phyloP scores from a whole-genome alignment of 768 basidiomycete genomes.

The Hygrophoropsis aurantiaca region DNA sequence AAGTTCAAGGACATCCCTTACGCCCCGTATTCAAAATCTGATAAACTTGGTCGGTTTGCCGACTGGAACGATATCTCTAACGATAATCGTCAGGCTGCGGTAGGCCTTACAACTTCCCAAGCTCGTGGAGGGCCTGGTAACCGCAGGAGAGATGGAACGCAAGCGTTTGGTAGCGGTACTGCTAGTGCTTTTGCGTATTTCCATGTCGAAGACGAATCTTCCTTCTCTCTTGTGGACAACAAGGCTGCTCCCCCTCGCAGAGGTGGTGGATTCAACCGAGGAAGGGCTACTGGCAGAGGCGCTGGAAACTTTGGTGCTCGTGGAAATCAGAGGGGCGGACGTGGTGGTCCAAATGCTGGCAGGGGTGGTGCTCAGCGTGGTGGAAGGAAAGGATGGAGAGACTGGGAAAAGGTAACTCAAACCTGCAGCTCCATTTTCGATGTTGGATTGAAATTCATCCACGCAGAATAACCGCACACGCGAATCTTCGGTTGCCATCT shows the following conservation, averaged over 20 bases:
- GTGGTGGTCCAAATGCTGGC: constrained; percentile 39
- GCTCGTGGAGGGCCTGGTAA: constrained; percentile 53
- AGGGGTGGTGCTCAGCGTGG: constrained; percentile 41
- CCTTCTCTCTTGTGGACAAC: constrained; percentile 94
- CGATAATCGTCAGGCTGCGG: constrained; percentile 58
- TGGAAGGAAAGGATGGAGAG: constrained; percentile 76
- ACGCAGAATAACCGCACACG: constrained; percentile 75
- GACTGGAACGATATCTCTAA: constrained; percentile 89
- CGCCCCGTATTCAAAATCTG: constrained; percentile 97
- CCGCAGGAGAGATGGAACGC: constrained; percentile 72
- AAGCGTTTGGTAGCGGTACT: constrained; percentile 87
- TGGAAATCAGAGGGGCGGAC: constrained; percentile 44
- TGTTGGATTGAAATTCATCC: too few relatives aligned
- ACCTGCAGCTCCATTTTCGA: background rate
- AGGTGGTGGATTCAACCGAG: constrained; percentile 63
- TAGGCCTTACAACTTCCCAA: constrained; percentile 47
- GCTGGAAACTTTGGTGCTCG: constrained; percentile 36
- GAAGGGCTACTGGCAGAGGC: constrained; percentile 38
- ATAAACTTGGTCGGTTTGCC: constrained; percentile 96
- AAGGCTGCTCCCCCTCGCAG: constrained; percentile 71
- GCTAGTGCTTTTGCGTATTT: constrained; percentile 95
- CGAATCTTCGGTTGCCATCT: constrained; percentile 92
- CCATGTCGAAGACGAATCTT: constrained; percentile 97
- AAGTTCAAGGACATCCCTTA: constrained; percentile 99
- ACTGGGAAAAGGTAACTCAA: constrained; percentile 84